These are phyloP conservation scores for Mortierella sp. DNA, from an alignment of 371 early-diverging fungal genomes.

Conservation along the genomic window DNA sequence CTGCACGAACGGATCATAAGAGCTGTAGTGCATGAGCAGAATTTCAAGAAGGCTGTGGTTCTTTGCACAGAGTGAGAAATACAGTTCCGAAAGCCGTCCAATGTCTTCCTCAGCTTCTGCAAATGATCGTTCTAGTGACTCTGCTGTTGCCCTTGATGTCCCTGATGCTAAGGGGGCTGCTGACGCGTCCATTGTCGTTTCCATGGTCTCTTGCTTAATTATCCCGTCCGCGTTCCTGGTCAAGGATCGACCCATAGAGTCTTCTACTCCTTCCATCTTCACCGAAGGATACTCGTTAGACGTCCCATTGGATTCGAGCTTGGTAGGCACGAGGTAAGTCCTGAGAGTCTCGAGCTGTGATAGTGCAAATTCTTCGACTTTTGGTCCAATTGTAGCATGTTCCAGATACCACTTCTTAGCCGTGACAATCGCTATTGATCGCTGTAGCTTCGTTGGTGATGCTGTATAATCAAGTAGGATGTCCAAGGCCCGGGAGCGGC, in stretches of 20 bases:
- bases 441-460: conserved; percentile 30
- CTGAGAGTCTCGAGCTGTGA: conserved; percentile 32
- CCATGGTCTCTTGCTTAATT: conserved; percentile 1
- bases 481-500: conserved; percentile 34
- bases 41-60: conserved; percentile 41
- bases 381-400: conserved; percentile 36
- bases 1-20: conserved; percentile 61
- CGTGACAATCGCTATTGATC: conserved; percentile 46
- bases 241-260: too few species aligned
- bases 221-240: too few species aligned
- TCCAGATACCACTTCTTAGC: conserved; percentile 53
- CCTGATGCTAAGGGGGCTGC: background rate
- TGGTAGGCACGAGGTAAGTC: conserved; percentile 22
- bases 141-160: background rate
- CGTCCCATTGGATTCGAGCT: conserved; percentile 6
- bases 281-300: background rate
- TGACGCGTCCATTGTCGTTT: background rate
- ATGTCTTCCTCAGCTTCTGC: conserved; percentile 39
- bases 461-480: conserved; percentile 42
- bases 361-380: conserved; percentile 44
- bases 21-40: conserved; percentile 25
- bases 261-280: conserved; percentile 9
- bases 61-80: conserved; percentile 51
- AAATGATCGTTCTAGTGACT: conserved; percentile 17
- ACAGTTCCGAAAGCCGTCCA: conserved; percentile 39